These are phyloP conservation scores for Huntiella moniliformis DNA, from an alignment of 2,329 filamentous ascomycete genomes.

Conservation along the genomic window DNA sequence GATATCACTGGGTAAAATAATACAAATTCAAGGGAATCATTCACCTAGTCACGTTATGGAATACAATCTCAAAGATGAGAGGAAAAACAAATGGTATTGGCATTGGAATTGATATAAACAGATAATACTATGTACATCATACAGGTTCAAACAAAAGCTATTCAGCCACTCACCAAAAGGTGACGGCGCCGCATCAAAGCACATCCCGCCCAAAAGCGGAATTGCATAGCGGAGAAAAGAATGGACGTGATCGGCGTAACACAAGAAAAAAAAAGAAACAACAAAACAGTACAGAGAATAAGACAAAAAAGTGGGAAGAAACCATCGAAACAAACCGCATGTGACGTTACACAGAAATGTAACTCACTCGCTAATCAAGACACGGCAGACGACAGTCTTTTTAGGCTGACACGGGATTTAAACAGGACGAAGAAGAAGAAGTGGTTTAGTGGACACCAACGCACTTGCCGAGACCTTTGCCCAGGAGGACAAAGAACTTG, in stretches of 20 bases:
- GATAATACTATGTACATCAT: neutral
- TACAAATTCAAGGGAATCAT: no score
- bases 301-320: slow-evolving; percentile 2
- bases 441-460: slow-evolving; percentile 17
- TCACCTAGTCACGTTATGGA: neutral
- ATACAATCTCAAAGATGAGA: neutral
- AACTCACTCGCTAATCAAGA: slow-evolving; percentile 1
- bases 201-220: neutral
- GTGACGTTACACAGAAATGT: neutral
- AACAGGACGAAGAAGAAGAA: neutral
- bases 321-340: neutral
- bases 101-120: neutral
- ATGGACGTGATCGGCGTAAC: slow-evolving; percentile 1
- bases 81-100: neutral
- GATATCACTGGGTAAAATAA: no score
- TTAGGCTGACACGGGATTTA: neutral
- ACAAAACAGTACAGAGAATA: neutral
- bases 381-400: neutral
- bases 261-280: neutral
- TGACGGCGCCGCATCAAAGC: neutral
- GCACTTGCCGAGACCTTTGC: slow-evolving; percentile 32
- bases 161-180: slow-evolving; percentile 1
- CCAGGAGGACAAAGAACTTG: slow-evolving; percentile 31
- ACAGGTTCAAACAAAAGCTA: slow-evolving; percentile 1
- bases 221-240: neutral